Base-by-base conservation (phyloP, 2,329 filamentous ascomycete genomes). In the Periconia sp. region DNA sequence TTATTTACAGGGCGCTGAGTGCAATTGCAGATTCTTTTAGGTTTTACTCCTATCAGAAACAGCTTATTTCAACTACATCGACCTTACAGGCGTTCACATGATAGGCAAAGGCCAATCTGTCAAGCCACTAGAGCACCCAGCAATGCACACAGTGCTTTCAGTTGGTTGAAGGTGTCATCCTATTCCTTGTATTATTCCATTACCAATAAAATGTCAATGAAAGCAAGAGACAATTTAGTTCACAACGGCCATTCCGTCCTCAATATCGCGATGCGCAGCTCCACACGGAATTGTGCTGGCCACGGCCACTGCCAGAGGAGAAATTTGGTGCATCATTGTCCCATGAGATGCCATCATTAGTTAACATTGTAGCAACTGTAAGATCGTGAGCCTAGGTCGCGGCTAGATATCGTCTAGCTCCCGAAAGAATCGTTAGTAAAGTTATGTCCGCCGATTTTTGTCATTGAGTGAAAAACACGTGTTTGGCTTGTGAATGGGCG, bases 61-160 rank as follows among this genome's bases (percentile, higher is more conserved):
- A 46, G 59, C 27, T 61, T 57, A n/a, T n/a, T n/a, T n/a, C n/a
- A 3, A 68, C 61, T 18, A 64, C 58, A 43, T 67, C 64, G 11
- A 68, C 60, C 6, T 68, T 61, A 19, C 57, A 19, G 65, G 62
- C 62, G 66, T 64, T 9, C 64, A 56, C 15, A 49, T 59, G 56
- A 76, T 73, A 23, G 72, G 73, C 57, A 65, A 59, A 3, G 71
- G 68, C 8, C 74, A 68, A 49, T 76, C 74, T 19, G 71, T 73
- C 20, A 72, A 75, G 14, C 74, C 71, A 52, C 74, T 74, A 2
- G 74, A 75, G 50, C 67, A 68, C 42, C 70, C 70, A 41, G 64
- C 65, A 43, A 70, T 70, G 46, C 67, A 64, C 30, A 69, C 58
- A 27, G 65, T 60, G 65, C 44, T 68, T 69, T 19, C 33, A 11